Conservation (phyloP, 345 rosid genomes). For the Aegle marmelos region DNA sequence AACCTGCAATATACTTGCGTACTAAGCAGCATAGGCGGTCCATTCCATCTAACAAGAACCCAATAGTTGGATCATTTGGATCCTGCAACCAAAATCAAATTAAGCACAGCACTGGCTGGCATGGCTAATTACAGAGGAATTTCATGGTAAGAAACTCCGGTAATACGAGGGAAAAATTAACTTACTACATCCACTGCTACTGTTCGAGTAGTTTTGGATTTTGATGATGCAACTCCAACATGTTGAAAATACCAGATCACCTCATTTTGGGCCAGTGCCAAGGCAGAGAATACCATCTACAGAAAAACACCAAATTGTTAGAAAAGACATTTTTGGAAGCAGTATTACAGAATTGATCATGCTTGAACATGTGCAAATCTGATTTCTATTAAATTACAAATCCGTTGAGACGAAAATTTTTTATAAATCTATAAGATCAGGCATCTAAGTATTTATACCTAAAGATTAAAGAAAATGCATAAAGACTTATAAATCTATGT, state of each 20-base stretch:
- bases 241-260: conserved; percentile 97
- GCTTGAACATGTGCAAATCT: background rate
- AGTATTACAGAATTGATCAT: background rate
- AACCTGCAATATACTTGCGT: conserved; percentile 97
- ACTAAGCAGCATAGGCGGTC: conserved; percentile 89
- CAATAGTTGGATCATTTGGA: conserved; percentile 97
- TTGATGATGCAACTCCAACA: conserved; percentile 85
- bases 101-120: background rate
- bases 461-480: background rate
- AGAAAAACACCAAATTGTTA: conserved; percentile 22
- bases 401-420: background rate
- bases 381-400: conserved; percentile 1
- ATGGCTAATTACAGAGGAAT: background rate
- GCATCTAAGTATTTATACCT: no score
- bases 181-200: conserved; percentile 85
- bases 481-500: no score
- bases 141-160: conserved; percentile 1
- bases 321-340: background rate
- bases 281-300: conserved; percentile 96
- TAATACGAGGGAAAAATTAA: conserved; percentile 15
- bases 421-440: background rate
- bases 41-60: conserved; percentile 96
- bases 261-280: conserved; percentile 96
- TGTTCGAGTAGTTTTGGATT: conserved; percentile 63
- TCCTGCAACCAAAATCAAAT: conserved; percentile 52